Evolutionary conservation across 139 green algal species (phyloP).

Genomic region (Chlorella sorokiniana): DNA sequence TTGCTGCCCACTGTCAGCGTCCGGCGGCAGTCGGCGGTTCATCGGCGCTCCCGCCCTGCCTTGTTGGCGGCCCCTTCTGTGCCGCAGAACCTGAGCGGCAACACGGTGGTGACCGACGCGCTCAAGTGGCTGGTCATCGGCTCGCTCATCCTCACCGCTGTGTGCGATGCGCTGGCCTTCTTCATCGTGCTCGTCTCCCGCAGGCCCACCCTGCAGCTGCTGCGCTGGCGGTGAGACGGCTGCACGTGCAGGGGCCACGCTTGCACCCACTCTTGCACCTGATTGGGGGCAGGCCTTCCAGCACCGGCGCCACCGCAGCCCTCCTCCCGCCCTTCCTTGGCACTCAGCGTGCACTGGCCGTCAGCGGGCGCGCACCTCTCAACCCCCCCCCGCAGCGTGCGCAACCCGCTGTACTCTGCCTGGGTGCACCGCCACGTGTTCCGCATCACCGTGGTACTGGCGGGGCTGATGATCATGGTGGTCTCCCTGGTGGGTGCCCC

Average conservation of each 20-base stretch:
- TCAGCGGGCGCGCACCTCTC: background rate
- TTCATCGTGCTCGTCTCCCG: slow-evolving; percentile 8
- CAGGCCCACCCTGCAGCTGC: background rate
- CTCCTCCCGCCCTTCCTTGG: background rate
- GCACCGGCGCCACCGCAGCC: background rate
- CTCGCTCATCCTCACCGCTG: background rate
- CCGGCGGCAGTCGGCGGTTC: too few species aligned
- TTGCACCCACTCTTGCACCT: background rate
- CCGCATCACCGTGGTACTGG: background rate
- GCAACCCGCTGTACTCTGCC: background rate
- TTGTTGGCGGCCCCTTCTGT: background rate
- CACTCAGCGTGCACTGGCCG: too few species aligned
- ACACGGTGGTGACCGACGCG: background rate
- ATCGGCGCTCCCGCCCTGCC: too few species aligned
- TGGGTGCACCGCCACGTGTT: background rate
- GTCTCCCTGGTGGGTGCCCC: slow-evolving; percentile 21
- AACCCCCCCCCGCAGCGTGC: background rate
- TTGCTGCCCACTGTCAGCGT: too few species aligned
- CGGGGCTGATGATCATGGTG: slow-evolving; percentile 11
- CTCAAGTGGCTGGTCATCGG: slow-evolving; percentile 24
- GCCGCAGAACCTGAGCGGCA: background rate
- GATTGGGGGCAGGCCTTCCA: too few species aligned
- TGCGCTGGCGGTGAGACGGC: slow-evolving; percentile 3
- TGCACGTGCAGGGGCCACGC: background rate
- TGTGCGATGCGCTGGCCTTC: background rate